Percentiles rank a stretch among this genome's conserved stretches.
These are phyloP conservation scores for Parietaria judaica DNA, from an alignment of 306 rosid species.

Conservation along the genomic window DNA sequence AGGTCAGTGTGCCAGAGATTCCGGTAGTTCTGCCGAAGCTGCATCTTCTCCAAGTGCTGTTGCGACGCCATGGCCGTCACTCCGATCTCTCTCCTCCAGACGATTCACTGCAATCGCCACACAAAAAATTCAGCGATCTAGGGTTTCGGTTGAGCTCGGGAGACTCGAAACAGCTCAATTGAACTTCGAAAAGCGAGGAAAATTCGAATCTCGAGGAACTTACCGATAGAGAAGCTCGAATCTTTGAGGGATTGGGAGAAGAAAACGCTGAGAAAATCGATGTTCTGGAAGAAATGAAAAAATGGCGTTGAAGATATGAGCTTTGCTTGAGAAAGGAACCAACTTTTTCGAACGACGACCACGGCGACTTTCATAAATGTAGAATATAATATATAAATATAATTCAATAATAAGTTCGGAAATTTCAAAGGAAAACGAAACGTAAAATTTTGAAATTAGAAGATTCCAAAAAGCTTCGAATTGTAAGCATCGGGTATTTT, in stretches of 20 bases:
- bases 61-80: conserved; percentile 48
- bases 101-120: neutral
- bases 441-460: no score
- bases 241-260: neutral
- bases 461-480: no score
- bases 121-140: neutral
- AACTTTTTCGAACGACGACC: no score
- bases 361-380: no score
- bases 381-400: no score
- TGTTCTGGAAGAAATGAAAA: no score
- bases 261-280: neutral
- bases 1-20: conserved; percentile 85
- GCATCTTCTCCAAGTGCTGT: conserved; percentile 65
- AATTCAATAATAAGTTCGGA: no score
- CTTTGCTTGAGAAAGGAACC: no score
- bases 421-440: no score
- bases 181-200: neutral
- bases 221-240: neutral
- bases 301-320: no score
- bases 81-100: neutral
- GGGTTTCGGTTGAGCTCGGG: neutral
- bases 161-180: neutral
- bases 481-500: no score
- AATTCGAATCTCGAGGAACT: neutral
- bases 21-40: conserved; percentile 66